Conservation (phyloP, 768 basidiomycete genomes). For the Rhodotorula kratochvilovae region DNA sequence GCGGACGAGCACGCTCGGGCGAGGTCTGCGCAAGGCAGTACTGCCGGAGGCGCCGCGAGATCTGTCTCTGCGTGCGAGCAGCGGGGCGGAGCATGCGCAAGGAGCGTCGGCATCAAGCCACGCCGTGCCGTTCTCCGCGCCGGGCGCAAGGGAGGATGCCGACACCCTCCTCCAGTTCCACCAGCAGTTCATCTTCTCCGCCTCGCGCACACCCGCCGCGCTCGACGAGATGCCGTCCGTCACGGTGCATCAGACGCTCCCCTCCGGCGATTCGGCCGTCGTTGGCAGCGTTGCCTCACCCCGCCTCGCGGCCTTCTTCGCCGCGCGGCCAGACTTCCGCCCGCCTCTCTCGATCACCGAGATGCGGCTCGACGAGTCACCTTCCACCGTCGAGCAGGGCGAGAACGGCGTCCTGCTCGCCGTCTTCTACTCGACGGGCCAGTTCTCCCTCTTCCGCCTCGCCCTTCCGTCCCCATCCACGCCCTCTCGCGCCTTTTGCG, state of each 20-base stretch:
- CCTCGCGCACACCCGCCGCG: neutral
- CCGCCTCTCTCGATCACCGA: conserved; percentile 20
- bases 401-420: neutral
- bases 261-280: neutral
- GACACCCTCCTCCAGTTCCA: conserved; percentile 29
- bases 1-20: conserved; percentile 2
- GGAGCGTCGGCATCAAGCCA: neutral
- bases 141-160: neutral
- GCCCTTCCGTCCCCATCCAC: neutral
- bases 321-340: conserved; percentile 7
- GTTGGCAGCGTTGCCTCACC: conserved; percentile 19
- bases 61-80: neutral
- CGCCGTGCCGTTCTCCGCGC: too few species aligned
- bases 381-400: fast-evolving
- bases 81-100: neutral
- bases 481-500: conserved; percentile 2
- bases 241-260: conserved; percentile 18
- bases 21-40: conserved; percentile 6
- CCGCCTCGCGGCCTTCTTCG: conserved; percentile 11
- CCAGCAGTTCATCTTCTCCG: conserved; percentile 24
- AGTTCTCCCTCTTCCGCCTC: conserved; percentile 36
- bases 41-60: conserved; percentile 10
- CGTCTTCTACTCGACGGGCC: conserved; percentile 32
- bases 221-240: neutral
- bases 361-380: conserved; percentile 20